phyloP scores from a whole-genome alignment of 2,329 filamentous ascomycete species.

The Talaromyces sp. region DNA sequence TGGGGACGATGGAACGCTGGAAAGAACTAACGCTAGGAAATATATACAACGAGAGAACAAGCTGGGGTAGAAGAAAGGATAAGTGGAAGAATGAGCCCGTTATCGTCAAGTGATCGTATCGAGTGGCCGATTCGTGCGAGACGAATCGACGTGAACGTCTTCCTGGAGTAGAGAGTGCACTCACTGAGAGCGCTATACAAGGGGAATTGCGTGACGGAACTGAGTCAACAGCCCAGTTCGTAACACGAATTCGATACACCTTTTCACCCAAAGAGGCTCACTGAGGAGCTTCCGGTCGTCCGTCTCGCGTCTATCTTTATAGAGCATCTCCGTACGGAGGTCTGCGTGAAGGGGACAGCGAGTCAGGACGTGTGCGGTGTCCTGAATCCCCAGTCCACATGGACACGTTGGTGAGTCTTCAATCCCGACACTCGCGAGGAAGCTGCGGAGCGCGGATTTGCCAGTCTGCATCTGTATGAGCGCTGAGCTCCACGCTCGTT shows the following conservation, averaged over 20 bases:
- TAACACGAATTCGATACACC: background rate
- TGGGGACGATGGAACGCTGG: accelerated
- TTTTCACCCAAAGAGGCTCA: background rate
- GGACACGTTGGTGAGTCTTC: background rate
- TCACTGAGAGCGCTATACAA: background rate
- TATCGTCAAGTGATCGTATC: background rate
- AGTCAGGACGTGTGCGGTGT: background rate
- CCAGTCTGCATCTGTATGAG: background rate
- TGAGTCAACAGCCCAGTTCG: background rate
- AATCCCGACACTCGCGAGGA: background rate
- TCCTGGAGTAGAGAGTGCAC: background rate
- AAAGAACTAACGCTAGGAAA: background rate
- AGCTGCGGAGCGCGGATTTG: background rate
- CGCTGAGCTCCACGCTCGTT: background rate
- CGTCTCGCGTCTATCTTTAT: background rate
- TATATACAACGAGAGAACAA: background rate
- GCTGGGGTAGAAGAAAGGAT: background rate
- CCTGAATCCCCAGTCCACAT: background rate
- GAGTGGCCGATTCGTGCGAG: background rate
- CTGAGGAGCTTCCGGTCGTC: background rate
- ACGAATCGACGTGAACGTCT: background rate
- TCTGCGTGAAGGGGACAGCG: background rate
- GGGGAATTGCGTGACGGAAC: background rate
- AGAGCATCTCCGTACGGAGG: background rate
- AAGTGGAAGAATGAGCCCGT: background rate